A percentile compares a stretch with the other conserved stretches of the same genome.
phyloP scores from a whole-genome alignment of 495 filamentous ascomycete species.

The Xylaria acuta region DNA sequence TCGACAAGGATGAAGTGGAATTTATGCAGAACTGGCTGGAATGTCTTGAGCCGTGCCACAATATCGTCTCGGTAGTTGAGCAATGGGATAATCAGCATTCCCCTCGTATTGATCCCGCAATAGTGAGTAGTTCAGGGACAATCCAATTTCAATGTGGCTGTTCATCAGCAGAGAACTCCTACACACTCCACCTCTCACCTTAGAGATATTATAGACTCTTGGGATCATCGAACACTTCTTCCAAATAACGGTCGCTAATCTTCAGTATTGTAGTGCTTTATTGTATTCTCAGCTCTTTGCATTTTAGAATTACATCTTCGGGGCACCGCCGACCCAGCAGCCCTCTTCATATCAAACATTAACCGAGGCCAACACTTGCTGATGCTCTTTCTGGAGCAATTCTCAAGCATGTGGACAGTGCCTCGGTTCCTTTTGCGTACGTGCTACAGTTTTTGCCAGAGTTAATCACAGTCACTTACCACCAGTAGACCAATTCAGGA shows the following conservation, averaged over 20 bases:
- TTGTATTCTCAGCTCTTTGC: constrained; percentile 32
- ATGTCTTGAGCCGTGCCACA: constrained; percentile 29
- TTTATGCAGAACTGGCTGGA: constrained; percentile 32
- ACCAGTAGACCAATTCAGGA: constrained; percentile 28
- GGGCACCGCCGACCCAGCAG: constrained; percentile 16
- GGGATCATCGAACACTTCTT: not conserved
- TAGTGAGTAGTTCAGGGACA: constrained; percentile 3
- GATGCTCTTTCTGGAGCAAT: constrained; percentile 34
- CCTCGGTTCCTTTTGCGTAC: constrained; percentile 32
- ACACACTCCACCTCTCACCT: not conserved
- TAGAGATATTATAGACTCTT: not conserved
- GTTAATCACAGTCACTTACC: constrained; percentile 8
- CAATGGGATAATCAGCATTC: constrained; percentile 37
- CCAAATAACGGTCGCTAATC: not conserved
- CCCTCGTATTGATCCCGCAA: constrained; percentile 34
- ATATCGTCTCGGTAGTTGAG: constrained; percentile 30
- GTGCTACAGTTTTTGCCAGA: not conserved
- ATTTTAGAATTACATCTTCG: constrained; percentile 29
- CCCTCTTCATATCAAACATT: constrained; percentile 9
- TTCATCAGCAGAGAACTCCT: not conserved
- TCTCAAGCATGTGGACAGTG: constrained; percentile 34
- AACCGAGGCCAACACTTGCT: constrained; percentile 26
- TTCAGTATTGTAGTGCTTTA: constrained; percentile 21
- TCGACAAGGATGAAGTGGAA: constrained; percentile 18
- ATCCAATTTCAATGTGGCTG: not conserved